Evolutionary conservation across 2,329 filamentous ascomycete genomes (phyloP), one percentile per base, ranked within the genome.

Genomic region (Elsinoe fawcettii): DNA sequence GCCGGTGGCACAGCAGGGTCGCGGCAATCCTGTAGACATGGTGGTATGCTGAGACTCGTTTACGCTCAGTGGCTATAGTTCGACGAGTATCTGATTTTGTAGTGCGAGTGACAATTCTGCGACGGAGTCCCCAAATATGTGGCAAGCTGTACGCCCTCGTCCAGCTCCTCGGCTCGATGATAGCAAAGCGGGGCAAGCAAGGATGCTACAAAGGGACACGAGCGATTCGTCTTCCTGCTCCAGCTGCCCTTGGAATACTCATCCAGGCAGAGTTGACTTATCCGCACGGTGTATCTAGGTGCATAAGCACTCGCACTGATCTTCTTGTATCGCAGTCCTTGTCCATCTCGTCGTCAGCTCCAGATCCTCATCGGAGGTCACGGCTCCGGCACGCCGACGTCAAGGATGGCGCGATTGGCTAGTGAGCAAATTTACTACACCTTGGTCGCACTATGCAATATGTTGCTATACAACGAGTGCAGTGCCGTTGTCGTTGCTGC

Each of bases 1-100:
- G 16, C 70, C 71, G 6, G 67, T 65, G 8, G 66, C 69, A 59
- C 71, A 73, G 63, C 70, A 72, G 51, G 65, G 65, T 51, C 61
- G 32, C 9, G 58, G 55, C 18, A 59, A 30, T 23, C 49, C 49
- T 2, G 49, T 53, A n/a, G 49, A 53, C 49, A 53, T 53, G 16
- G n/a, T 53, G 49, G 14, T 2, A 25, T 20, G 41, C 20, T 46
- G 34, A 37, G n/a, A n/a, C n/a, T n/a, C n/a, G n/a, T n/a, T n/a
- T n/a, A n/a, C n/a, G n/a, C n/a, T n/a, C n/a, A n/a, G n/a, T n/a
- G n/a, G n/a, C n/a, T n/a, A n/a, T n/a, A n/a, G n/a, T n/a, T n/a
- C n/a, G n/a, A n/a, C n/a, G n/a, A n/a, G n/a, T n/a, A n/a, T n/a
- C n/a, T n/a, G n/a, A n/a, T n/a, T n/a, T n/a, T n/a, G n/a, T n/a